Evolutionary conservation across 2,329 filamentous ascomycete genomes (phyloP), one percentile per base, ranked within the genome.

Genomic region (Verticillium tricorpus): DNA sequence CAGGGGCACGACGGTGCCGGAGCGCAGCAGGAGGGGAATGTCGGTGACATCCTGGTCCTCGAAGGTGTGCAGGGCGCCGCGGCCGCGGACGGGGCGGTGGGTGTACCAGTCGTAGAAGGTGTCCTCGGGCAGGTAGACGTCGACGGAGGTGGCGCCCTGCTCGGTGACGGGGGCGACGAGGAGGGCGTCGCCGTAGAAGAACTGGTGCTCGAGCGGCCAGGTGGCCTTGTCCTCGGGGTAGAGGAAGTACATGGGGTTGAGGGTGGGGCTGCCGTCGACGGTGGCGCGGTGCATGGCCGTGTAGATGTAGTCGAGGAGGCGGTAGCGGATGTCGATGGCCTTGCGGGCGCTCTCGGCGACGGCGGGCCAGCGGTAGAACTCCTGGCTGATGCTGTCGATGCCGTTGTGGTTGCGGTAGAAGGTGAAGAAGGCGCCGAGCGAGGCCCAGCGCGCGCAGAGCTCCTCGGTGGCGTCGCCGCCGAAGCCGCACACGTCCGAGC

Each of bases 41-140:
- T 68, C 57, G 3, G 62, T 67, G n/a, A 65, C 60, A 9, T 64
- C 62, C 25, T 64, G 78, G 19, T 76, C 77, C 22, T 45, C 25
- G 34, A 56, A 22, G 34, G 50, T 52, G 59, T 55, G 28, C 12
- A 31, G 17, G n/a, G 76, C 82, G 64, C 63, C 56, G 7, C 76
- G 71, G 5, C 68, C 71, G 1, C 66, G 64, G 11, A 91, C 77
- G 0, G 78, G 79, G 0, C 79, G 80, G 58, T 86, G 84, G n/a
- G 83, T 89, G 73, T 92, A 92, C 89, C 89, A 93, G 71, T 93
- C 90, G 68, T 92, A 93, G 87, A 89, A 93, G 2, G 86, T 72
- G 50, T 85, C 83, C 7, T 89, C 89, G 0, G 90, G 90, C 72
- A 93, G 92, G 3, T 91, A 83, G 32, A 87, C 89, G 31, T 84